Evolutionary conservation across 805 yeast species (phyloP).

Genomic region (Saturnispora quitensis): DNA sequence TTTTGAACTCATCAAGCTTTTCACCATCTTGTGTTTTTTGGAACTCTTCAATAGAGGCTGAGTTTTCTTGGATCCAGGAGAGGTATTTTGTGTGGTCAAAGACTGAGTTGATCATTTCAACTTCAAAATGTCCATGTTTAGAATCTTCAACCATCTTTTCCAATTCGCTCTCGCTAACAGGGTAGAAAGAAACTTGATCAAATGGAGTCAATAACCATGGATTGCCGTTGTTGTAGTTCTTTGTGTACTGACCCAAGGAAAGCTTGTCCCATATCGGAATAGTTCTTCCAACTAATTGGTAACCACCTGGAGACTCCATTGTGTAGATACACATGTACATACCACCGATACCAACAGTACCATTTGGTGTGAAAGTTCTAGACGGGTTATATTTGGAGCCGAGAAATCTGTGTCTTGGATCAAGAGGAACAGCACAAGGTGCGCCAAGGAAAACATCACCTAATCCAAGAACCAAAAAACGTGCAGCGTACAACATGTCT

Average conservation of each 20-base stretch:
- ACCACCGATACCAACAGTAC: conserved; percentile 97
- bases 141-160: conserved; percentile 64
- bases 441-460: conserved; percentile 98
- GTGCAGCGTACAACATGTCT: conserved; percentile 80
- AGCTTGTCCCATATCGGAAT: conserved; percentile 97
- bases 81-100: conserved; percentile 72
- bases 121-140: conserved; percentile 69
- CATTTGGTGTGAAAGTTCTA: conserved; percentile 91
- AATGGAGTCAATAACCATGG: conserved; percentile 93
- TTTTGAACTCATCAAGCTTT: conserved; percentile 76
- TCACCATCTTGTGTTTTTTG: conserved; percentile 65
- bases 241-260: conserved; percentile 57
- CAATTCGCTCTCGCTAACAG: conserved; percentile 77
- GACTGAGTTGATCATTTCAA: conserved; percentile 65
- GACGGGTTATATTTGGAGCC: conserved; percentile 96
- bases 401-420: conserved; percentile 86
- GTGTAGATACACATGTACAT: conserved; percentile 98
- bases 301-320: conserved; percentile 98
- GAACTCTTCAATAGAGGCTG: conserved; percentile 58
- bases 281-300: conserved; percentile 92
- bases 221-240: conserved; percentile 33
- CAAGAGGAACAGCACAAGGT: conserved; percentile 97
- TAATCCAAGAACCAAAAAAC: conserved; percentile 85
- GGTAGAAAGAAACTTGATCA: conserved; percentile 91
- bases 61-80: conserved; percentile 67